Evolutionary conservation across 345 rosid species (phyloP).

Genomic region (Brassica cretica): DNA sequence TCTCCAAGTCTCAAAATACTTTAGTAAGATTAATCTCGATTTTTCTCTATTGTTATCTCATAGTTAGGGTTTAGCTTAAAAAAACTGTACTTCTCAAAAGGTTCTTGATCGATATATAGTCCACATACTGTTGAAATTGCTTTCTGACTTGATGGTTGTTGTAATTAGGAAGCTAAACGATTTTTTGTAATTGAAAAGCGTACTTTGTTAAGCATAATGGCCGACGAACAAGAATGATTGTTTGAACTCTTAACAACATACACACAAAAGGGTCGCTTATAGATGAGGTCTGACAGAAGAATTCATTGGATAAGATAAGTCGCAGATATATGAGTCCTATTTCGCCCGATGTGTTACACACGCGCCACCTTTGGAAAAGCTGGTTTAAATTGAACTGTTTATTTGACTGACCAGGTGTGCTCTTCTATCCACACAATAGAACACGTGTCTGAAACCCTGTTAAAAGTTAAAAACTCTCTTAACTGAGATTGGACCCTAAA

Average conservation of each 20-base stretch:
- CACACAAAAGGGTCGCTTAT: neutral
- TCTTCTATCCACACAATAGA: neutral
- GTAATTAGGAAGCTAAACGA: neutral
- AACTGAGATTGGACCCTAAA: constrained; percentile 1
- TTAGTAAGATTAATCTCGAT: neutral
- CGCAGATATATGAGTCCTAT: neutral
- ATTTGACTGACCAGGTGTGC: constrained; percentile 31
- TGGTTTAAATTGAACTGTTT: neutral
- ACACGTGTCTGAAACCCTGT: constrained; percentile 18
- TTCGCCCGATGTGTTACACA: constrained; percentile 16
- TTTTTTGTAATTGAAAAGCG: neutral
- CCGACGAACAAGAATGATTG: neutral
- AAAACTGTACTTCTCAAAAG: neutral
- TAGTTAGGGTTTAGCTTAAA: neutral
- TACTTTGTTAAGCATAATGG: neutral
- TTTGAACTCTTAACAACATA: neutral
- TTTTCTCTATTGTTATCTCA: neutral
- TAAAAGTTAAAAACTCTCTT: neutral
- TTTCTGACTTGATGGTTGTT: neutral
- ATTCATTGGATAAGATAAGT: neutral
- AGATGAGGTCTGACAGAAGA: constrained; percentile 14
- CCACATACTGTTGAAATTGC: neutral
- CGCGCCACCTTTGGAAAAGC: constrained; percentile 22
- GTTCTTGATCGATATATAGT: neutral
- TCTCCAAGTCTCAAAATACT: neutral